Percentiles rank a stretch among this genome's conserved stretches.
Evolutionary conservation across 306 rosid species (phyloP).

Genomic region (Vigna reflexopilosa): DNA sequence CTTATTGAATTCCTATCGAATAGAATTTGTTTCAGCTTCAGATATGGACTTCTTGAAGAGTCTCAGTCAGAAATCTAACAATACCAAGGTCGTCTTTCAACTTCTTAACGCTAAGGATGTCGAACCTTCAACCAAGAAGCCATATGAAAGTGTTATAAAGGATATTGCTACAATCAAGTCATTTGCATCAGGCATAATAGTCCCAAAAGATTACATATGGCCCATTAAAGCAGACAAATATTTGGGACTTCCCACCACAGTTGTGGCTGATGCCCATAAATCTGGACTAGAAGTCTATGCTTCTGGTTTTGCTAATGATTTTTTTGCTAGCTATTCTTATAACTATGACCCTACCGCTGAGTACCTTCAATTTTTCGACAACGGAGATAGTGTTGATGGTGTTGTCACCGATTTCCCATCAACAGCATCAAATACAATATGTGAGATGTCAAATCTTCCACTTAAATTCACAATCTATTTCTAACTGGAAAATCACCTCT

Average conservation of each 20-base stretch:
- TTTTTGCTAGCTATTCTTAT: slow-evolving; percentile 58
- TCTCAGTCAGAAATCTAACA: slow-evolving; percentile 53
- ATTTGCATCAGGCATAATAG: slow-evolving; percentile 81
- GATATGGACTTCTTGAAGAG: slow-evolving; percentile 78
- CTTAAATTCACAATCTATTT: slow-evolving; percentile 3
- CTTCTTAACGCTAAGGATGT: slow-evolving; percentile 51
- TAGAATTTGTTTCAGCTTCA: slow-evolving; percentile 71
- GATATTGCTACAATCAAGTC: slow-evolving; percentile 63
- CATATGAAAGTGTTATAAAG: slow-evolving; percentile 58
- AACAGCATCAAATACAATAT: slow-evolving; percentile 78
- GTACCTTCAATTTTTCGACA: slow-evolving; percentile 75
- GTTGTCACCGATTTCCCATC: slow-evolving; percentile 76
- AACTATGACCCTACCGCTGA: slow-evolving; percentile 75
- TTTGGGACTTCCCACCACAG: slow-evolving; percentile 62
- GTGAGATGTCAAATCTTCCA: slow-evolving; percentile 55
- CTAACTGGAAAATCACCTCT: not conserved
- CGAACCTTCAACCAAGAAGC: slow-evolving; percentile 68
- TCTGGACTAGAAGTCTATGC: slow-evolving; percentile 85
- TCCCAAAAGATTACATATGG: slow-evolving; percentile 78
- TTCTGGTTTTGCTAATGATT: slow-evolving; percentile 83
- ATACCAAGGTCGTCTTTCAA: slow-evolving; percentile 67
- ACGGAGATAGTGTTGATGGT: slow-evolving; percentile 76
- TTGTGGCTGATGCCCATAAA: slow-evolving; percentile 83
- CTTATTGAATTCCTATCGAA: not conserved
- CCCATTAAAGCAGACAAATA: slow-evolving; percentile 59